Evolutionary conservation across 345 rosid species (phyloP).

Genomic region (Cardiospermum halicacabum): DNA sequence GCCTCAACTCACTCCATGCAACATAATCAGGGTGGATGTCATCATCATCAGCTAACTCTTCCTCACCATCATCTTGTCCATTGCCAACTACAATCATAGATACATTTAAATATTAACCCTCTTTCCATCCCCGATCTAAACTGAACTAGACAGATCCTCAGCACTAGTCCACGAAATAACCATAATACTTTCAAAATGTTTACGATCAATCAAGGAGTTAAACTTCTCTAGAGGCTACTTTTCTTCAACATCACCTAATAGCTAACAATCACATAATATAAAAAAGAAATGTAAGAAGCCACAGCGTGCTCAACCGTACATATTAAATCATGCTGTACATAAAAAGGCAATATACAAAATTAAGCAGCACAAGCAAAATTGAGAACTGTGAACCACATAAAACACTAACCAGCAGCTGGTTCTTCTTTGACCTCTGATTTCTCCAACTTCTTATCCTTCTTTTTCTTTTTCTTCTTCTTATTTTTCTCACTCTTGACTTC

Average conservation of each 20-base stretch:
- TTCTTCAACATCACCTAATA: too few relatives aligned
- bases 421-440: slow-evolving; percentile 29
- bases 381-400: neutral
- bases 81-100: slow-evolving; percentile 23
- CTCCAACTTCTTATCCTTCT: slow-evolving; percentile 31
- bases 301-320: neutral
- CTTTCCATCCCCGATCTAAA: too few relatives aligned
- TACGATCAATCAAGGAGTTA: too few relatives aligned
- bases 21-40: slow-evolving; percentile 42
- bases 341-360: neutral
- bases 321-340: neutral
- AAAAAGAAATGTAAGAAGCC: neutral
- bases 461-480: slow-evolving; percentile 41
- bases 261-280: too few relatives aligned
- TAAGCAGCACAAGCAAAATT: neutral
- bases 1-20: slow-evolving; percentile 83
- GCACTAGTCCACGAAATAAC: too few relatives aligned
- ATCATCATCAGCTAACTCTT: slow-evolving; percentile 43
- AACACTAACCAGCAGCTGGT: slow-evolving; percentile 43
- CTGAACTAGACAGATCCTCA: too few relatives aligned
- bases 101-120: too few relatives aligned
- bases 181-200: too few relatives aligned
- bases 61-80: slow-evolving; percentile 33
- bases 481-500: slow-evolving; percentile 28
- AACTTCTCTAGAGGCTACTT: too few relatives aligned